phyloP scores from a whole-genome alignment of 2,329 filamentous ascomycete species.

The Penicillium expansum region DNA sequence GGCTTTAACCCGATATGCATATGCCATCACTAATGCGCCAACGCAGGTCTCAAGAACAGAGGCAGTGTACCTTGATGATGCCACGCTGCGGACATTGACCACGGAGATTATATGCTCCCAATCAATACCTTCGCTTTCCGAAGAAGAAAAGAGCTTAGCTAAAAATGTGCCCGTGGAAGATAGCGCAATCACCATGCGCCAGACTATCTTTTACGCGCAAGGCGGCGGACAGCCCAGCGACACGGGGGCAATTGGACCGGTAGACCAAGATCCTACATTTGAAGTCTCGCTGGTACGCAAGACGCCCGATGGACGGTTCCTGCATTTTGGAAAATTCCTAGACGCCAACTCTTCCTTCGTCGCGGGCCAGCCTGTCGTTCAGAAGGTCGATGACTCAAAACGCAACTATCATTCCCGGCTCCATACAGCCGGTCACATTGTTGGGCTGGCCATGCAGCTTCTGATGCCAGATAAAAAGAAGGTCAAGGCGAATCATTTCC shows the following conservation, averaged over 20 bases:
- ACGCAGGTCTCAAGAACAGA: constrained; percentile 16
- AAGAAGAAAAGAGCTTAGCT: constrained; percentile 22
- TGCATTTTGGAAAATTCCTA: constrained; percentile 26
- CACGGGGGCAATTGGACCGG: constrained; percentile 20
- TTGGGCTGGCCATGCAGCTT: constrained; percentile 30
- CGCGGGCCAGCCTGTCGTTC: constrained; percentile 19
- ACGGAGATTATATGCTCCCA: constrained; percentile 24
- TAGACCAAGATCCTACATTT: constrained; percentile 16
- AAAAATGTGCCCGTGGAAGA: constrained; percentile 16
- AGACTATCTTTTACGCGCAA: constrained; percentile 32
- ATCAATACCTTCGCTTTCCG: constrained; percentile 19
- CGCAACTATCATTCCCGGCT: constrained; percentile 31
- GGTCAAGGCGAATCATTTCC: constrained; percentile 32
- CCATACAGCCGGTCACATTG: constrained; percentile 32
- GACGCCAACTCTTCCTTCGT: constrained; percentile 5
- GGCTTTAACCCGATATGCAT: background rate
- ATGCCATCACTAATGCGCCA: background rate
- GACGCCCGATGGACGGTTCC: constrained; percentile 20
- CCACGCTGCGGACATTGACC: constrained; percentile 18
- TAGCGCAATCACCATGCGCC: constrained; percentile 22
- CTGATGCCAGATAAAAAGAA: constrained; percentile 26
- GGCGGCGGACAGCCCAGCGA: constrained; percentile 31
- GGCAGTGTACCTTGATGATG: constrained; percentile 29
- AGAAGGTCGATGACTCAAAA: constrained; percentile 24
- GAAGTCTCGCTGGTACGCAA: constrained; percentile 29